Evolutionary conservation across 495 filamentous ascomycete genomes (phyloP), one percentile per base, ranked within the genome.

Genomic region (Sordaria brevicollis): DNA sequence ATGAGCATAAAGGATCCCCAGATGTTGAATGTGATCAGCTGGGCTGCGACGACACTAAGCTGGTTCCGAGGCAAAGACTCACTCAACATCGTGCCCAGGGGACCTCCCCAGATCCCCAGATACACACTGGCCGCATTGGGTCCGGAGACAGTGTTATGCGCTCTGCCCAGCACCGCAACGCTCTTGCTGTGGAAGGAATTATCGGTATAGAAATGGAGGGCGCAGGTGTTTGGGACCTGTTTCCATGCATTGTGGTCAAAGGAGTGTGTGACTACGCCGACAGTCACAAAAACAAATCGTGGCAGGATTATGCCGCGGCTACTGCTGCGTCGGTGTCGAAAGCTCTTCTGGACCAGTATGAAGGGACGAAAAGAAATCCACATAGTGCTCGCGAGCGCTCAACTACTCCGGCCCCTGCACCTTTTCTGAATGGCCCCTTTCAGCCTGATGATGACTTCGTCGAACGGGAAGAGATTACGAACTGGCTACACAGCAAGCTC

Each of bases 181-280:
- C 25, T 4, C 62, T 76, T 10, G 73, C 74, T 8, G 5, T 43
- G 11, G 5, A 57, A 1, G 39, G 74, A 15, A 68, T 83, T 5
- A 80, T 82, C 41, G 79, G 69, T 3, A 81, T 82, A 41, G 81
- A 83, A 69, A 82, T 82, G 80, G 81, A 83, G 71, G 80, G 78
- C 0, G 80, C 80, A 8, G 82, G 82, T 2, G 75, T 77, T 0
- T 80, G 79, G 78, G 80, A 82, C 15, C 70, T 71, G 17, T 29
- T 80, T 5, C 76, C 77, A 1, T 79, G 70, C 31, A 33, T 83
- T 2, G 72, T 83, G 1, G 74, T 84, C 70, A 82, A 83, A 62
- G 79, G 78, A 0, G 73, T 83, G 0, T 81, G 76, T 41, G 81
- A 84, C 70, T 84, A 83, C 68, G 77, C 76, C 5, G 82, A 84